These are phyloP conservation scores for Pascua guehoae DNA, from an alignment of 1,284 basidiomycete genomes.

Conservation along the genomic window DNA sequence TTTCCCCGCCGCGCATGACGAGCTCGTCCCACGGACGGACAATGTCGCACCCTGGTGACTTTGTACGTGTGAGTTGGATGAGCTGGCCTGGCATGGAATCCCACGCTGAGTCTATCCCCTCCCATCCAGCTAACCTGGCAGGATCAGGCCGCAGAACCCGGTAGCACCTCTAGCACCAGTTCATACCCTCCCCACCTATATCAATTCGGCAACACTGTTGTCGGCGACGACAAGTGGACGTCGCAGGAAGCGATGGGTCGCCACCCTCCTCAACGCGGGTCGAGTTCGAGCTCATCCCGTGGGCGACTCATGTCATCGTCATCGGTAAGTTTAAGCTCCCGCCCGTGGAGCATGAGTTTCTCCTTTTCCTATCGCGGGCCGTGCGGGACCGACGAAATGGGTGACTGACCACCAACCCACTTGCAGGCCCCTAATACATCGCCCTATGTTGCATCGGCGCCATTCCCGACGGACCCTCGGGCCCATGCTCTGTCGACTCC, in stretches of 20 bases:
- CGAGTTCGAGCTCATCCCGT: constrained; percentile 18
- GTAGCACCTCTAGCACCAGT: constrained; percentile 10
- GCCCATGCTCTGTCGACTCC: constrained; percentile 24
- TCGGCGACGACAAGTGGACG: constrained; percentile 9
- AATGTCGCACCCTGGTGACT: constrained; percentile 21
- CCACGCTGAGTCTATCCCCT: not conserved
- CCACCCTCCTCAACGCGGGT: constrained; percentile 9
- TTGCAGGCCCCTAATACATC: constrained; percentile 38
- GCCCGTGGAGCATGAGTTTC: not conserved
- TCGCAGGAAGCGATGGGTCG: constrained; percentile 3
- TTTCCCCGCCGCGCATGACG: constrained; percentile 13
- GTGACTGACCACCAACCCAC: not conserved
- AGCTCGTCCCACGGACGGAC: constrained; percentile 17
- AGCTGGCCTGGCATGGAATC: constrained; percentile 4
- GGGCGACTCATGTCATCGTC: constrained; percentile 32
- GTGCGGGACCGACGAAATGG: not conserved
- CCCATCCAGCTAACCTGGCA: constrained; percentile 5
- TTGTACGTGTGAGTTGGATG: constrained; percentile 11
- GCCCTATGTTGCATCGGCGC: constrained; percentile 32
- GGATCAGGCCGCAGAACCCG: constrained; percentile 12
- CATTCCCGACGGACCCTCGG: constrained; percentile 35
- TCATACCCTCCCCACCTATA: constrained; percentile 23
- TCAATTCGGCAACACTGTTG: constrained; percentile 12
- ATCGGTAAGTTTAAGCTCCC: constrained; percentile 22
- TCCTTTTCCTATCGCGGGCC: too few species aligned